phyloP scores from a whole-genome alignment of 352 stramenopile genomes.

The Phytophthora citrophthora region DNA sequence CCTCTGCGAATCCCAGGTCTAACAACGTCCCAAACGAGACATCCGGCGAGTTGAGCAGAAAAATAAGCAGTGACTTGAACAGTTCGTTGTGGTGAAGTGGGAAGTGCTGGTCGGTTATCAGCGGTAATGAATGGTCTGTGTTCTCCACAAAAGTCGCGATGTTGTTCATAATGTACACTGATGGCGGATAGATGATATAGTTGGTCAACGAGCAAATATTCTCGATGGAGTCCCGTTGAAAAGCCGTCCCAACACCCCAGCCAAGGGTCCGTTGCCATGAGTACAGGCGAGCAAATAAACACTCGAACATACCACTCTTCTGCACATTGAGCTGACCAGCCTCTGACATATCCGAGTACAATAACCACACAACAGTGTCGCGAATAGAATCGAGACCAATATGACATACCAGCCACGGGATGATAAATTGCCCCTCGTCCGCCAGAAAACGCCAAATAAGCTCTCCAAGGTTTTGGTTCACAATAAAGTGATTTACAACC shows the following conservation, averaged over 20 bases:
- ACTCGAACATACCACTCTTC: conserved; percentile 77
- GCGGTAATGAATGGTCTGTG: conserved; percentile 77
- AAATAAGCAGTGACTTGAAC: conserved; percentile 80
- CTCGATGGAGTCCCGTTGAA: conserved; percentile 88
- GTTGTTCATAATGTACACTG: conserved; percentile 87
- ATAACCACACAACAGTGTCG: conserved; percentile 82
- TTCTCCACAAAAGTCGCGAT: conserved; percentile 87
- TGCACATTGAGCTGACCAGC: conserved; percentile 64
- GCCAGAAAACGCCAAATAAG: conserved; percentile 76
- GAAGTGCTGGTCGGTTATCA: conserved; percentile 87
- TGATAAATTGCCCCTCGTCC: conserved; percentile 68
- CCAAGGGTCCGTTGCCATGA: conserved; percentile 84
- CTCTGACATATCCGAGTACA: conserved; percentile 87
- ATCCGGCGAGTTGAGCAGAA: conserved; percentile 62
- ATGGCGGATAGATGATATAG: conserved; percentile 87
- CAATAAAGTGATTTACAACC: conserved; percentile 83
- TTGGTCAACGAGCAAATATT: conserved; percentile 88
- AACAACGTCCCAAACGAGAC: conserved; percentile 80
- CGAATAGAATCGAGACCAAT: conserved; percentile 87
- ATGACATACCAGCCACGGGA: conserved; percentile 82
- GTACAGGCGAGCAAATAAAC: conserved; percentile 77
- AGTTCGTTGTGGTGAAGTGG: conserved; percentile 82
- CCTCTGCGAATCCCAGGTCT: conserved; percentile 81
- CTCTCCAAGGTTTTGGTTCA: conserved; percentile 70
- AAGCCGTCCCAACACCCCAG: conserved; percentile 83